Evolutionary conservation across 345 rosid genomes (phyloP), one percentile per base, ranked within the genome.

Genomic region (Hibiscus mutabilis): DNA sequence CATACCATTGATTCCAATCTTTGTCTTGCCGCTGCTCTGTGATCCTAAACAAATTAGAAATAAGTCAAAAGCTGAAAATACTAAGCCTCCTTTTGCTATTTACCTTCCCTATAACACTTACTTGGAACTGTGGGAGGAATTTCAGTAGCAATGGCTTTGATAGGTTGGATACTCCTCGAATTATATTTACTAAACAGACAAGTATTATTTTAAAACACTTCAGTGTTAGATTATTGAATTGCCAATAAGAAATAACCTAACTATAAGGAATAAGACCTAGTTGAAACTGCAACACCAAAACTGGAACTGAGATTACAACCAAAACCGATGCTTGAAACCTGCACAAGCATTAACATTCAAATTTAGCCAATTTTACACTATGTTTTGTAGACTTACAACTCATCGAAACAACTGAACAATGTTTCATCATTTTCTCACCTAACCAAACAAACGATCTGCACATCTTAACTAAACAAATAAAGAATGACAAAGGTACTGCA

Each of bases 1-100:
- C 86, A 58, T 85, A 92, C 99, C 99, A 65, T 92, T 95, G 82
- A 95, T 92, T 84, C 97, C 97, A 63, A 92, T 72, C 85, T 83
- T 90, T 65, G 92, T 90, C 81, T 79, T 89, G 70, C 87, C 88
- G 55, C 78, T 77, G 73, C 82, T 81, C 52, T 76, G 57, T 33
- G 89, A 71, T 79, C 75, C 99, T 92, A 78, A 18, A 37, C 57
- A 72, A 74, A 69, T 64, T 56, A 29, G 62, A 79, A 82, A 74
- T 42, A 75, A 55, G 46, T 65, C 51, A 81, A 57, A 80, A 46
- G 64, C 47, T 71, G 58, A 58, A 64, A 21, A 22, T 51, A 22
- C 5, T 25, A 70, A 62, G 66, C 47, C 9, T 33, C 24, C 15
- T 19, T 18, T 47, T 64, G 9, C 9, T 19, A 5, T 40, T 64